These are phyloP conservation scores for Inga laurina DNA, from an alignment of 306 rosid species.

Conservation along the genomic window DNA sequence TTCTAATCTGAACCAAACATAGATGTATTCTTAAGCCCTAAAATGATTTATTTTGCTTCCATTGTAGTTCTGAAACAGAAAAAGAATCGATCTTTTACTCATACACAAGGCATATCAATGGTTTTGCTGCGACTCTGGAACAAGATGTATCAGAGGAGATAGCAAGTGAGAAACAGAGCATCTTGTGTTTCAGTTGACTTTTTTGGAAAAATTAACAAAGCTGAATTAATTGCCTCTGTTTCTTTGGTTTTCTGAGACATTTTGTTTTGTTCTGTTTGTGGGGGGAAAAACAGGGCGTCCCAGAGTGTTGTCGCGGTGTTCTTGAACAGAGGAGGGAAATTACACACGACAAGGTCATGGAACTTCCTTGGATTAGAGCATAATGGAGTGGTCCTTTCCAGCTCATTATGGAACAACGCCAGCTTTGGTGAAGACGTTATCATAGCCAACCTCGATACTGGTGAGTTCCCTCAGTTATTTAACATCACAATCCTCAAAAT, in stretches of 20 bases:
- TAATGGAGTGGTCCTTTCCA: slow-evolving; percentile 45
- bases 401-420: slow-evolving; percentile 77
- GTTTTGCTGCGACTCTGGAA: slow-evolving; percentile 85
- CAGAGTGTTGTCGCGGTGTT: slow-evolving; percentile 74
- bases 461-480: slow-evolving; percentile 36
- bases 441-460: slow-evolving; percentile 84
- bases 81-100: slow-evolving; percentile 77
- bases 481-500: not conserved
- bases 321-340: slow-evolving; percentile 66
- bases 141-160: slow-evolving; percentile 70
- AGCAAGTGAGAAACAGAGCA: slow-evolving; percentile 43
- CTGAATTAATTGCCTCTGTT: too few species aligned
- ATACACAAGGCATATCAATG: slow-evolving; percentile 87
- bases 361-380: slow-evolving; percentile 69
- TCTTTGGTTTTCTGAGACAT: too few species aligned
- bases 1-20: not conserved
- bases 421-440: slow-evolving; percentile 78
- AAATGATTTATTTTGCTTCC: not conserved
- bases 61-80: slow-evolving; percentile 48
- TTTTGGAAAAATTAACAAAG: too few species aligned
- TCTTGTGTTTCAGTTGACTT: not conserved
- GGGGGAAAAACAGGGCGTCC: slow-evolving; percentile 63
- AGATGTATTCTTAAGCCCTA: too few species aligned
- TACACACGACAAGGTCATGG: slow-evolving; percentile 93
- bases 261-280: too few species aligned